A percentile compares a stretch with the other conserved stretches of the same genome.
Evolutionary conservation across 768 basidiomycete genomes (phyloP).

Genomic region (Rubroboletus satanas): DNA sequence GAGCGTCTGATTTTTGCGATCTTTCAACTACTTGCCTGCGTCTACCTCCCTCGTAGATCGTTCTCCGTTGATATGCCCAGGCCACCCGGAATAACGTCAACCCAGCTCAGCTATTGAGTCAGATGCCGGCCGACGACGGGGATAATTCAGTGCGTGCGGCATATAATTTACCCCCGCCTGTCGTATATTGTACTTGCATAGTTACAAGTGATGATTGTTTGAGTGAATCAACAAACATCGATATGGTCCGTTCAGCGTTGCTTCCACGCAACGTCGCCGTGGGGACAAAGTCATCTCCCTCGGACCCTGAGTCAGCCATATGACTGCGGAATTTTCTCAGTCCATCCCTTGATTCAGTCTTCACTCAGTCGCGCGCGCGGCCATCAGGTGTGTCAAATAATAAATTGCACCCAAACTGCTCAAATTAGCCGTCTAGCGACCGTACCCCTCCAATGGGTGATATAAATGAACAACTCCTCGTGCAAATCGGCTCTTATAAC

Average conservation of each 20-base stretch:
- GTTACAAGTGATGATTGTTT: not conserved
- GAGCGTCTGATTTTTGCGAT: no score
- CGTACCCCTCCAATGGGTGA: constrained; percentile 9
- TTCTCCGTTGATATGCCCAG: not conserved
- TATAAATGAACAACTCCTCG: constrained; percentile 41
- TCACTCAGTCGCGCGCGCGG: not conserved
- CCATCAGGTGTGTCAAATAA: not conserved
- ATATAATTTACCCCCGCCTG: not conserved
- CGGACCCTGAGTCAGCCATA: not conserved
- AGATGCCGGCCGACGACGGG: not conserved
- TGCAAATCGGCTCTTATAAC: constrained; percentile 88
- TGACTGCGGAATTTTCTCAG: not conserved
- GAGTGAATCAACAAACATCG: not conserved
- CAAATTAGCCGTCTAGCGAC: not conserved
- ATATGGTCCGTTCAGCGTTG: not conserved
- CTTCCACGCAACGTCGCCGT: not conserved
- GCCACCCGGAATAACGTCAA: not conserved
- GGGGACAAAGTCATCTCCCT: not conserved
- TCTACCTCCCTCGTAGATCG: not conserved
- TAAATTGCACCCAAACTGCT: not conserved
- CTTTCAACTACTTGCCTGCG: no score
- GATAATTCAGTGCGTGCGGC: not conserved
- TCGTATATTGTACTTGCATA: not conserved
- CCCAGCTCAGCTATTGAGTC: not conserved
- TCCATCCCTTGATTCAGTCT: not conserved